Conservation (phyloP, 2,329 filamentous ascomycete species). For the Capronia americana region DNA sequence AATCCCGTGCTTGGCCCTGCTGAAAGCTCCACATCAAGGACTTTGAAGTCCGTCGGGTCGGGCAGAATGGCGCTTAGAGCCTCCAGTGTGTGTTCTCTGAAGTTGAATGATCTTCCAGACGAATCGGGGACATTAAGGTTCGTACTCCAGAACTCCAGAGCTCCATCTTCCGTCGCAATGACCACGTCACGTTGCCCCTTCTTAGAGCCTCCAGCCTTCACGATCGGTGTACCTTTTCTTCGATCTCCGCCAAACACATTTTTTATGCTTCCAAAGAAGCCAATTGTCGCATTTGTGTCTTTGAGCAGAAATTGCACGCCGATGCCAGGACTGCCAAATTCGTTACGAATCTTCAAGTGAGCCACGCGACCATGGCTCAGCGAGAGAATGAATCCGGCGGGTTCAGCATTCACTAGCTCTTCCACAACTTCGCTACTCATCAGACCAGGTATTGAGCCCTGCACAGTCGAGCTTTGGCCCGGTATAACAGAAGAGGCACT, state of each 20-base stretch:
- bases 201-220: conserved; percentile 71
- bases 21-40: conserved; percentile 72
- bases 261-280: conserved; percentile 81
- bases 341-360: conserved; percentile 83
- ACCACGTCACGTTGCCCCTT: conserved; percentile 86
- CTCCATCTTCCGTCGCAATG: conserved; percentile 76
- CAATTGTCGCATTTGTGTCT: conserved; percentile 63
- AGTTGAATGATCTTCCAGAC: conserved; percentile 73
- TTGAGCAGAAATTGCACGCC: conserved; percentile 77
- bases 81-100: conserved; percentile 67
- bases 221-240: conserved; percentile 79
- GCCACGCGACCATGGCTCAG: conserved; percentile 86
- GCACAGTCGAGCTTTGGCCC: conserved; percentile 79
- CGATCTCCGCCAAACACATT: conserved; percentile 73
- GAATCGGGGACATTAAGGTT: conserved; percentile 86
- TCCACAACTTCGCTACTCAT: conserved; percentile 78
- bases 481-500: conserved; percentile 84
- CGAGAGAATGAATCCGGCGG: conserved; percentile 81
- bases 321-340: conserved; percentile 83
- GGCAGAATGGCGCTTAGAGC: conserved; percentile 58
- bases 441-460: conserved; percentile 75
- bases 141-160: conserved; percentile 84
- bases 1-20: conserved; percentile 34
- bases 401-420: conserved; percentile 82
- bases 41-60: conserved; percentile 52